Evolutionary conservation across 805 yeast species (phyloP), one percentile per base, ranked within the genome.

Genomic region (Myxozyma sirexii): DNA sequence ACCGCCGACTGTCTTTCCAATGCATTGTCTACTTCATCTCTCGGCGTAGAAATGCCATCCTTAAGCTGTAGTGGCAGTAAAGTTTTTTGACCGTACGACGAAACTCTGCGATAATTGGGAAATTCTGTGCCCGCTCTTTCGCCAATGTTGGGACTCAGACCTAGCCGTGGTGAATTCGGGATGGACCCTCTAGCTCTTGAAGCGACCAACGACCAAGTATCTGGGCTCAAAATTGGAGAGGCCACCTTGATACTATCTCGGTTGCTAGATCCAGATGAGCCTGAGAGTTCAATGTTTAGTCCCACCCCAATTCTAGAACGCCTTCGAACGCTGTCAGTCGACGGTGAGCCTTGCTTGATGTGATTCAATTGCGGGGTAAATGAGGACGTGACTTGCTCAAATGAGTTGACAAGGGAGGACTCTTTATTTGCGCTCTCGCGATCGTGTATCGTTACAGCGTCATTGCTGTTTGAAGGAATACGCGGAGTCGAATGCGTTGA

Each of bases 21-120:
- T 6, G 44, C 7, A 6, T 26, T 17, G 8, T n/a, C 42, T 27
- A 26, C 39, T 21, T 44, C 44, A 23, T 29, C 26, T 10, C 33
- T 54, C 17, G 58, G 62, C 31, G 55, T 43, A 15, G 60, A 26
- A 24, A 27, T 26, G 5, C 45, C 33, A 5, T 44, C 63, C 2
- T 59, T 43, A 21, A 59, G 37, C 10, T 19, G 50, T 7, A 59
- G 45, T 8, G 63, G 63, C 1, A 45, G 49, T n/a, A 59, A 42
- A 17, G 35, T 26, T 23, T 35, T 59, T 35, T 59, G 63, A 10
- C 63, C 63, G 6, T 45, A 51, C 13, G 63, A 59, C 12, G 63
- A 51, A 5, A 55, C 63, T 15, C 60, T 39, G 7, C 63, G 27
- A n/a, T 47, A 49, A 15, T 38, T 8, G 15, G 13, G 26, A 44